Evolutionary conservation across 1,284 basidiomycete genomes (phyloP), one percentile per base, ranked within the genome.

Genomic region (Ganoderma sinense): DNA sequence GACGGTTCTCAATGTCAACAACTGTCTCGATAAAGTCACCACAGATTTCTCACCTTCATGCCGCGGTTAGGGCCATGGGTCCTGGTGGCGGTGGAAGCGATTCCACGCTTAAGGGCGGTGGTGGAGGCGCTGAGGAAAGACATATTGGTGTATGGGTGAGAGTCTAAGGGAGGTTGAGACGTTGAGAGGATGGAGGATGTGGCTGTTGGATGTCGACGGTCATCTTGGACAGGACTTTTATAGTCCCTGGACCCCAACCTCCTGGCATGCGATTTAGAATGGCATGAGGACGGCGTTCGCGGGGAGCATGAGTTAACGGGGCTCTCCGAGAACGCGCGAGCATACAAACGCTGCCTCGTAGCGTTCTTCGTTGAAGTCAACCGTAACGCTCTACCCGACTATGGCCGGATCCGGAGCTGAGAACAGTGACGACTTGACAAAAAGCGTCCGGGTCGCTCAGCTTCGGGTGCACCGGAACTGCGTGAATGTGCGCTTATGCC

Each of bases 41-140:
- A 4, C 3, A 6, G 2, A 31, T 33, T 2, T 33, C 65, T 20
- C 20, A 75, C 77, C 76, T 76, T 76, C 75, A 79, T 73, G 62
- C 73, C 75, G 31, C 59, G 62, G 62, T 69, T 23, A 20, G 68
- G 63, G 1, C 56, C 53, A 58, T 67, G 59, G 26, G 59, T 7
- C 14, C 26, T 69, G 55, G 48, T 0, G 6, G 66, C 65, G 40
- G 67, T 62, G 20, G 71, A 67, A 16, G 64, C 43, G 11, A 71
- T 36, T 36, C 68, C 65, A 53, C 73, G 73, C 64, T 69, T 74
- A 61, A 70, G 23, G 31, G 68, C 67, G n/a, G 70, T 43, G 14
- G 67, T 48, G 16, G 73, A 72, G 51, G 69, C 69, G 56, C 67
- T 67, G 64, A 74, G 69, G 40, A 74, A 63, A 31, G 69, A 72